Conservation (phyloP, 345 rosid species). For the Lenwebbia sp. region DNA sequence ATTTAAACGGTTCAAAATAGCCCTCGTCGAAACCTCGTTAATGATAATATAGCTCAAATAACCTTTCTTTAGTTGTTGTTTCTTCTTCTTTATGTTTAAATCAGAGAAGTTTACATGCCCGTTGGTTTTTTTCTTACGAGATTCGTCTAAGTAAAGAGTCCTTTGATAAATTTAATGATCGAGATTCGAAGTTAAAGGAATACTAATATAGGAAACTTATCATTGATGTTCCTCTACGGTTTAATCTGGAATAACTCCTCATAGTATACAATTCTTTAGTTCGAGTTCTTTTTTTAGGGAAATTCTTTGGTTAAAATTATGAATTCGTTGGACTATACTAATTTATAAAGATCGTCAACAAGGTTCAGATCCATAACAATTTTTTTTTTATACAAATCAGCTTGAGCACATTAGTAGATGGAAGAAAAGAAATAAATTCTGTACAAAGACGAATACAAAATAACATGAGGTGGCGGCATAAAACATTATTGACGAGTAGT, state of each 20-base stretch:
- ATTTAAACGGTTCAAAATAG: background rate
- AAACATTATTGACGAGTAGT: background rate
- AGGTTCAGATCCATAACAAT: background rate
- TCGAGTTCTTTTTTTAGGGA: background rate
- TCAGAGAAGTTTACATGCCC: accelerated
- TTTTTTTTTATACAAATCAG: background rate
- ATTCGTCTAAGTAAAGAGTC: background rate
- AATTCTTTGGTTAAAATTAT: background rate
- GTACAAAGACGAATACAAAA: background rate
- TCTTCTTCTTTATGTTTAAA: background rate
- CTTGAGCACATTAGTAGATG: background rate
- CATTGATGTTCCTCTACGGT: background rate
- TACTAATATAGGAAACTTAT: background rate
- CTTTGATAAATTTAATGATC: background rate
- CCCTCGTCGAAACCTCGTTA: background rate
- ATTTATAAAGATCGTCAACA: background rate
- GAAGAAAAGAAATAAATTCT: background rate
- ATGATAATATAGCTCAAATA: background rate
- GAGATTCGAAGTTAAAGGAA: background rate
- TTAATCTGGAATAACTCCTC: background rate
- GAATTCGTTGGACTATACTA: background rate
- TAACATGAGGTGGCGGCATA: background rate
- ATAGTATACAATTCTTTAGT: background rate
- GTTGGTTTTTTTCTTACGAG: background rate
- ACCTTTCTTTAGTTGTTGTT: background rate